These are phyloP conservation scores for Rosa hybrid DNA, from an alignment of 331 rosid species.

Conservation along the genomic window DNA sequence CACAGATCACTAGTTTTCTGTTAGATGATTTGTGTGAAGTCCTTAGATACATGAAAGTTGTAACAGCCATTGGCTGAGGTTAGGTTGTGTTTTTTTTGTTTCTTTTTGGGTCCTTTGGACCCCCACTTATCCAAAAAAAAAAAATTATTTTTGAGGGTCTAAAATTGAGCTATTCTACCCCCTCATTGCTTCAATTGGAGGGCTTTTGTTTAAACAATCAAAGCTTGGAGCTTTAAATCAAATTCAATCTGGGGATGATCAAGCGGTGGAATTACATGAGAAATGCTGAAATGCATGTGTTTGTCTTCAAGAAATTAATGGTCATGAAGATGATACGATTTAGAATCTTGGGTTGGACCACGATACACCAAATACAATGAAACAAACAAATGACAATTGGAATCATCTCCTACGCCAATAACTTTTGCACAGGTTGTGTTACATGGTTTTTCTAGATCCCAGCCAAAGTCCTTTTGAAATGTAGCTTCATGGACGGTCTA, in stretches of 20 bases:
- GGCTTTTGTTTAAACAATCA: not conserved
- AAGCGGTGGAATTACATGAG: not conserved
- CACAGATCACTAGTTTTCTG: too few relatives aligned
- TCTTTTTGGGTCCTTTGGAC: too few relatives aligned
- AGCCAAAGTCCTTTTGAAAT: not conserved
- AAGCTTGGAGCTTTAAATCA: not conserved
- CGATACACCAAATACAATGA: not conserved
- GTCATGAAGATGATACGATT: not conserved
- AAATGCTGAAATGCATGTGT: not conserved
- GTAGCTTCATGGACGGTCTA: not conserved
- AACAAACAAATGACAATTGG: not conserved
- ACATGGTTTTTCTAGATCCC: not conserved
- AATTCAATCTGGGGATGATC: not conserved
- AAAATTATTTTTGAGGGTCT: not conserved
- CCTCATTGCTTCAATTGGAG: not conserved
- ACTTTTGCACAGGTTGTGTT: not conserved
- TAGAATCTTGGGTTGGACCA: constrained; percentile 1
- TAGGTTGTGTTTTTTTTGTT: too few relatives aligned
- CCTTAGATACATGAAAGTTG: too few relatives aligned
- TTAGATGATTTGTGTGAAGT: too few relatives aligned
- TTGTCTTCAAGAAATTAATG: not conserved
- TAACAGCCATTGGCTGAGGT: too few relatives aligned
- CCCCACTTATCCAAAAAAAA: too few relatives aligned
- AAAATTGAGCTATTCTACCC: not conserved
- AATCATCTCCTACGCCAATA: not conserved